Evolutionary conservation across 129 eudicot genomes (phyloP).

Genomic region (Kitagawia praeruptora): DNA sequence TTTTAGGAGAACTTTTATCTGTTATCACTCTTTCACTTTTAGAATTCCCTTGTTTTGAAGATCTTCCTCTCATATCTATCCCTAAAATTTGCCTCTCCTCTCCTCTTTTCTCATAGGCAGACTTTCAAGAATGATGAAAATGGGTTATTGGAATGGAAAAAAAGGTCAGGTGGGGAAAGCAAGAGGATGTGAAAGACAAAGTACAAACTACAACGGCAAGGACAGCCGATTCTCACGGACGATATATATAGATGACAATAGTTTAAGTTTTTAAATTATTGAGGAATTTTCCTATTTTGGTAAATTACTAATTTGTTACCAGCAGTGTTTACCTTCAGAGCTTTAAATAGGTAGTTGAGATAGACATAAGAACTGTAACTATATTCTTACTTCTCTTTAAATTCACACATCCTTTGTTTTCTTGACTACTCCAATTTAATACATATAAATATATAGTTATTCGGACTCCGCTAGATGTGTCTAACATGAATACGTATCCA

Average conservation of each 20-base stretch:
- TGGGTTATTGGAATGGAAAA: conserved; percentile 18
- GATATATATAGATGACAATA: conserved; percentile 48
- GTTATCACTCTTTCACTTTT: conserved; percentile 33
- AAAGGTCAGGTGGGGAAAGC: conserved; percentile 16
- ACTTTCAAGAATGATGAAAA: conserved; percentile 12
- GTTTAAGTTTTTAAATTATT: conserved; percentile 20
- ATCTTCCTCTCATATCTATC: conserved; percentile 42
- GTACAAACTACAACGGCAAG: conserved; percentile 35
- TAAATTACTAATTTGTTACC: conserved; percentile 40
- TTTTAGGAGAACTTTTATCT: conserved; percentile 26
- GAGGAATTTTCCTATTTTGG: conserved; percentile 45
- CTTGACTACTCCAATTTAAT: not conserved
- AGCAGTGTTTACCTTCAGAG: not conserved
- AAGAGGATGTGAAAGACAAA: conserved; percentile 32
- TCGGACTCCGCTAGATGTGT: too few species aligned
- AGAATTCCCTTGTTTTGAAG: conserved; percentile 30
- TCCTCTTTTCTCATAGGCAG: conserved; percentile 2
- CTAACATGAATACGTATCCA: too few species aligned
- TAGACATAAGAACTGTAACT: conserved; percentile 7
- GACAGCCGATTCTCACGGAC: conserved; percentile 36
- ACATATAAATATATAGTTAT: not conserved
- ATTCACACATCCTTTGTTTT: not conserved
- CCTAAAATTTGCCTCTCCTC: not conserved
- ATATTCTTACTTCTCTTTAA: not conserved
- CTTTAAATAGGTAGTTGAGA: conserved; percentile 15